Evolutionary conservation across 805 yeast species (phyloP).

Genomic region (Phaffomyces opuntiae): DNA sequence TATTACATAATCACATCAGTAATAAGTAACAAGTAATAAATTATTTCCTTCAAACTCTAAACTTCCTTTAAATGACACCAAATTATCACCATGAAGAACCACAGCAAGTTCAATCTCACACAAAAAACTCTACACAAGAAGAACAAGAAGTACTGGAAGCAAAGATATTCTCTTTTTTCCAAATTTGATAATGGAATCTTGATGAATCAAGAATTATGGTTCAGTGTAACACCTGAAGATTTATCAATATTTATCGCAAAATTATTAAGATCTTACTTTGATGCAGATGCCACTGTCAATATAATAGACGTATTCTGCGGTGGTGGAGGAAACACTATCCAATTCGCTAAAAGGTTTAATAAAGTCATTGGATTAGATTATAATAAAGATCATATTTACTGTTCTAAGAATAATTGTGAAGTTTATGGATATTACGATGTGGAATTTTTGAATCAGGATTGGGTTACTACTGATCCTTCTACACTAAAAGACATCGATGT

Average conservation of each 20-base stretch:
- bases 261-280: conserved; percentile 38
- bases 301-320: conserved; percentile 67
- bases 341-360: conserved; percentile 55
- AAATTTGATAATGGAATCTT: conserved; percentile 60
- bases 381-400: conserved; percentile 51
- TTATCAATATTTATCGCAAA: conserved; percentile 57
- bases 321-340: conserved; percentile 83
- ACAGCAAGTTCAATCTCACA: background rate
- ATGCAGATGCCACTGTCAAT: background rate
- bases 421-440: conserved; percentile 55
- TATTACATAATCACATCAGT: too few relatives aligned
- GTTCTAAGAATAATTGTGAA: conserved; percentile 58
- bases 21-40: too few relatives aligned
- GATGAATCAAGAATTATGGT: conserved; percentile 74
- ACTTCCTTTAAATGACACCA: too few relatives aligned
- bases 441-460: conserved; percentile 42
- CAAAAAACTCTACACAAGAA: conserved; percentile 10
- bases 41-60: too few relatives aligned
- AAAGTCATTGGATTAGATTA: conserved; percentile 57
- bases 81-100: too few relatives aligned
- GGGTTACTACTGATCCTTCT: conserved; percentile 14
- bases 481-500: conserved; percentile 33
- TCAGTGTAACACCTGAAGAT: conserved; percentile 78
- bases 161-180: conserved; percentile 54
- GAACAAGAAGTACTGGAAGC: conserved; percentile 41